Evolutionary conservation across 257 asterid genomes (phyloP).

Genomic region (Primulina tabacum): DNA sequence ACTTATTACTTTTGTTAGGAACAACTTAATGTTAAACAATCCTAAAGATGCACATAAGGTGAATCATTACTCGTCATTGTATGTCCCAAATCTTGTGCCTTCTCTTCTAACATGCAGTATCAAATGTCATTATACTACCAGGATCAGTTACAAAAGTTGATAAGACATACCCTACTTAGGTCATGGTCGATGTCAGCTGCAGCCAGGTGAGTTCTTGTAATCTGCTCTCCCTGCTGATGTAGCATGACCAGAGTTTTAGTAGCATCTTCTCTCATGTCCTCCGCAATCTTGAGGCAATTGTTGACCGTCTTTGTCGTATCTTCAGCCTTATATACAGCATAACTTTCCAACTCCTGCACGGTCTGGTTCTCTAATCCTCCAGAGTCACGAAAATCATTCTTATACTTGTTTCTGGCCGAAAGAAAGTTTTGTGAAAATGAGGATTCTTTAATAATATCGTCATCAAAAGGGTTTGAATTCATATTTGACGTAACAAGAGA

Average conservation of each 20-base stretch:
- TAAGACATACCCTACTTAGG: slow-evolving; percentile 78
- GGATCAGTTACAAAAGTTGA: slow-evolving; percentile 9
- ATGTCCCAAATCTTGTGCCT: not conserved
- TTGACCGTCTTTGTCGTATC: slow-evolving; percentile 72
- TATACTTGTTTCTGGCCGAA: slow-evolving; percentile 54
- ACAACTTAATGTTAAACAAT: not conserved
- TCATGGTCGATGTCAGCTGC: slow-evolving; percentile 91
- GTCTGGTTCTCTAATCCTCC: slow-evolving; percentile 82
- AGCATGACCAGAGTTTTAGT: slow-evolving; percentile 73
- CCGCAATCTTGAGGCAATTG: slow-evolving; percentile 82
- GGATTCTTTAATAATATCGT: slow-evolving; percentile 40
- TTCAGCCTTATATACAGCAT: slow-evolving; percentile 74
- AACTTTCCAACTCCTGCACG: slow-evolving; percentile 69
- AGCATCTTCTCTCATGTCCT: slow-evolving; percentile 85
- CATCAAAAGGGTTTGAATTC: slow-evolving; percentile 68
- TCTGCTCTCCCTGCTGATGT: slow-evolving; percentile 98
- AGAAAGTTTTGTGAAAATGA: slow-evolving; percentile 36
- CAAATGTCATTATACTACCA: not conserved
- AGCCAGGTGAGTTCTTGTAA: slow-evolving; percentile 68
- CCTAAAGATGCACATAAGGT: not conserved
- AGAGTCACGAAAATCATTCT: slow-evolving; percentile 56
- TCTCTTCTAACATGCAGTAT: not conserved
- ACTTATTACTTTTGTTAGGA: not conserved
- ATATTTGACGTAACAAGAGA: slow-evolving; percentile 31
- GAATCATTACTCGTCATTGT: not conserved